Base-by-base conservation (phyloP, 2,329 filamentous ascomycete species). In the Zarea fungicola region DNA sequence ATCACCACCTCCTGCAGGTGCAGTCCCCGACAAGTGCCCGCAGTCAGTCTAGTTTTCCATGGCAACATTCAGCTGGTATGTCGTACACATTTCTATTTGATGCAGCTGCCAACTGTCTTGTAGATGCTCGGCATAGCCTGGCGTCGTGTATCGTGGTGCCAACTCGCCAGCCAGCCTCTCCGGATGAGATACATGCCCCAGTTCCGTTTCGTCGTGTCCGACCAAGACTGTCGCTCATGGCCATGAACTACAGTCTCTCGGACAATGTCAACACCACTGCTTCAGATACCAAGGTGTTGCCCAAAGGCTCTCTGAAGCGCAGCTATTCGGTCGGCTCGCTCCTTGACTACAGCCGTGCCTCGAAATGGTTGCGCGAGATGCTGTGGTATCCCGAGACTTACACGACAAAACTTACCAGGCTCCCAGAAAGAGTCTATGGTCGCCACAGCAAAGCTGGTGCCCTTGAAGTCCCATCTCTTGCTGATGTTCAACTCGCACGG, bases 301-400 rank as follows among this genome's bases (percentile, higher is more conserved):
- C 37, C 7, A 48, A 48, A 29, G n/a, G 8, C 6, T 29, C 14
- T 16, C 39, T 48, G 5, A 48, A 42, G 35, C 56, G 59, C 16
- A 60, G 54, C 25, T 59, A 50, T 6, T 61, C 64, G 14, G 52
- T 59, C 7, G 54, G 55, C 23, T 62, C 64, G 10, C 46, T 65
- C 1, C 46, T 67, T 14, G 59, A 68, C 49, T 66, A 65, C 47
- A 60, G 56, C 19, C 59, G 64, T 22, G 66, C 65, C 10, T 54
- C 58, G 8, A 54, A 61, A 22, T 70, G 65, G 68, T 54, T 69
- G 8, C 62, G 58, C 19, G 58, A 59, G 14, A 49, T 68, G 9
- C 44, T 65, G n/a, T 57, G 45, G n/a, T 50, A 57, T 32, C 59
- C 58, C 6, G 60, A 61, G 6, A 28, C 56, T 2, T 57, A 62